Percentiles rank a stretch among this genome's conserved stretches.
Conservation (phyloP, 116 monocot genomes). For the Phalaenopsis hybrid region DNA sequence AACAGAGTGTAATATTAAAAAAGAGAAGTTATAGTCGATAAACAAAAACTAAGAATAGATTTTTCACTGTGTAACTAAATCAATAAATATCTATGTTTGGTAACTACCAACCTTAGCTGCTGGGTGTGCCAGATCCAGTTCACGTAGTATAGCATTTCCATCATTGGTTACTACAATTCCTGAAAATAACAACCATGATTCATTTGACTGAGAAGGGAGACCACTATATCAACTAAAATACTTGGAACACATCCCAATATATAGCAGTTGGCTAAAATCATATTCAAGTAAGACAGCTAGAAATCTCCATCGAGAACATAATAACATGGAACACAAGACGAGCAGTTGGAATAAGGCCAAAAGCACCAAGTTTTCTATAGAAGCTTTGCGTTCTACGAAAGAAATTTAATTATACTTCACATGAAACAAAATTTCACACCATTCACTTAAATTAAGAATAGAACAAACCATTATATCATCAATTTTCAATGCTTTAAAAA, state of each 20-base stretch:
- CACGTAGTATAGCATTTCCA: conserved; percentile 96
- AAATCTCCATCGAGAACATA: background rate
- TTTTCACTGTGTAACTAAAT: background rate
- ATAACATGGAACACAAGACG: background rate
- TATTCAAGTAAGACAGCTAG: background rate
- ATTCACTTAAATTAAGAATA: background rate
- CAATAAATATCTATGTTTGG: background rate
- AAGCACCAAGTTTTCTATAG: background rate
- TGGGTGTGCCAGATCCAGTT: conserved; percentile 91
- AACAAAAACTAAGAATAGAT: background rate
- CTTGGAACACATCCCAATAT: background rate
- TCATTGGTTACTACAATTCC: conserved; percentile 97
- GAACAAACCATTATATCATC: background rate
- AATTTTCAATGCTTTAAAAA: background rate
- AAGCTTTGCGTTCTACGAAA: background rate
- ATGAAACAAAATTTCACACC: background rate
- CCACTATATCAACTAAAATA: background rate
- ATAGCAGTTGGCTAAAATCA: background rate
- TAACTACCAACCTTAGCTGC: conserved; percentile 73
- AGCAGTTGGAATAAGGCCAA: background rate
- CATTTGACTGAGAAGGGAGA: background rate
- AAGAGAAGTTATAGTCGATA: background rate
- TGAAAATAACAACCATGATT: conserved; percentile 15
- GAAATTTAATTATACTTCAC: background rate
- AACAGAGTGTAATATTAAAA: background rate